A percentile compares a stretch with the other conserved stretches of the same genome.
These are phyloP conservation scores for Termitomyces titanicus DNA, from an alignment of 768 basidiomycete species.

Conservation along the genomic window DNA sequence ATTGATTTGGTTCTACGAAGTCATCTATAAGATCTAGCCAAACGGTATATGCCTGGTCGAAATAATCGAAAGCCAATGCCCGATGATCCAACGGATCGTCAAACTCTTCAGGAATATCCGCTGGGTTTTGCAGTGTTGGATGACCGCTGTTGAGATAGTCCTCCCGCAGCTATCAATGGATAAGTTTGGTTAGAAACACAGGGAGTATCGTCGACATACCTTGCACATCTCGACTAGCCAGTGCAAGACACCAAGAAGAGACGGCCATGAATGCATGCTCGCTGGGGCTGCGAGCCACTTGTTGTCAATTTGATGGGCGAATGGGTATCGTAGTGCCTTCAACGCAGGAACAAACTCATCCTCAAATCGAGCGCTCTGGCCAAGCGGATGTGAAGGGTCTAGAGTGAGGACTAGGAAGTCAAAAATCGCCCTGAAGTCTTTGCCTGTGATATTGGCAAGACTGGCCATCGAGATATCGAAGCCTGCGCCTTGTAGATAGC, in stretches of 20 bases:
- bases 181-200: conserved; percentile 22
- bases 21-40: conserved; percentile 69
- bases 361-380: conserved; percentile 52
- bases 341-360: conserved; percentile 81
- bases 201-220: conserved; percentile 39
- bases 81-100: conserved; percentile 70
- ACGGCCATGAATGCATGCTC: conserved; percentile 90
- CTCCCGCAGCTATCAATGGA: conserved; percentile 29
- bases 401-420: conserved; percentile 68
- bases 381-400: conserved; percentile 65
- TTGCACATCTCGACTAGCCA: conserved; percentile 89
- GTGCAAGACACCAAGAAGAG: conserved; percentile 81
- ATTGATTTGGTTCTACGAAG: conserved; percentile 66
- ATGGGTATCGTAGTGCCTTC: conserved; percentile 79
- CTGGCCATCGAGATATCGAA: conserved; percentile 68
- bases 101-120: conserved; percentile 69
- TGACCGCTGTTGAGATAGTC: conserved; percentile 60
- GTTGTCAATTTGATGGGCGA: conserved; percentile 70
- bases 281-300: conserved; percentile 89
- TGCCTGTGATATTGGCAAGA: conserved; percentile 74
- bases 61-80: conserved; percentile 76
- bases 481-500: conserved; percentile 62
- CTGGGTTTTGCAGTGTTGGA: conserved; percentile 62
- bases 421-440: conserved; percentile 85
- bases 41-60: conserved; percentile 57